These are phyloP conservation scores for Medicago arabica DNA, from an alignment of 306 rosid species.

Conservation along the genomic window DNA sequence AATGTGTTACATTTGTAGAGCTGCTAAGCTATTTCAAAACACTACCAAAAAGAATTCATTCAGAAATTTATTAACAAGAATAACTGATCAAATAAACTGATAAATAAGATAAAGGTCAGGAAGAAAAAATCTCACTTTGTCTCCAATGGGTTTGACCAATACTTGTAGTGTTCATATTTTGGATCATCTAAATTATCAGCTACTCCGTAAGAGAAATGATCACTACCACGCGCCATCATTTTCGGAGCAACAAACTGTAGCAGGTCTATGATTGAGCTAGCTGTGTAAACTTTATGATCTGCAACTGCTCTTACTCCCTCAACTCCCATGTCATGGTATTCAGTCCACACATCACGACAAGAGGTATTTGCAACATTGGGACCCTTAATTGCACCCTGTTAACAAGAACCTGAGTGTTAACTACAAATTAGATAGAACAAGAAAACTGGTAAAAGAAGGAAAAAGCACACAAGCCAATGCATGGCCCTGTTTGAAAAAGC, in stretches of 20 bases:
- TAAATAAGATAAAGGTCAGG: conserved; percentile 24
- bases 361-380: conserved; percentile 62
- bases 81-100: conserved; percentile 31
- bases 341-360: conserved; percentile 83
- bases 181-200: conserved; percentile 83
- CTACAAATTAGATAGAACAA: too few relatives aligned
- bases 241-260: conserved; percentile 82
- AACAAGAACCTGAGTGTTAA: background rate
- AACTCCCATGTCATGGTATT: conserved; percentile 85
- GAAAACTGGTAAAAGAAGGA: background rate
- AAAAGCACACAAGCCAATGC: conserved; percentile 11
- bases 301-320: conserved; percentile 82
- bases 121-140: conserved; percentile 61
- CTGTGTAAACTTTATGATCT: conserved; percentile 75
- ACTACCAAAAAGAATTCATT: conserved; percentile 23
- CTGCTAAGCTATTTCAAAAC: conserved; percentile 6
- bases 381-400: conserved; percentile 76
- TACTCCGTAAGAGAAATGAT: conserved; percentile 82
- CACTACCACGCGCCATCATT: conserved; percentile 80
- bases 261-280: conserved; percentile 61
- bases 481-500: background rate
- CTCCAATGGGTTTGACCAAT: conserved; percentile 93
- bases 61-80: conserved; percentile 7
- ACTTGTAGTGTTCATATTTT: conserved; percentile 69
- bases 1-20: conserved; percentile 5